Percentiles rank a stretch among this genome's conserved stretches.
phyloP scores from a whole-genome alignment of 2,329 filamentous ascomycete species.

The Amylocarpus encephaloides region DNA sequence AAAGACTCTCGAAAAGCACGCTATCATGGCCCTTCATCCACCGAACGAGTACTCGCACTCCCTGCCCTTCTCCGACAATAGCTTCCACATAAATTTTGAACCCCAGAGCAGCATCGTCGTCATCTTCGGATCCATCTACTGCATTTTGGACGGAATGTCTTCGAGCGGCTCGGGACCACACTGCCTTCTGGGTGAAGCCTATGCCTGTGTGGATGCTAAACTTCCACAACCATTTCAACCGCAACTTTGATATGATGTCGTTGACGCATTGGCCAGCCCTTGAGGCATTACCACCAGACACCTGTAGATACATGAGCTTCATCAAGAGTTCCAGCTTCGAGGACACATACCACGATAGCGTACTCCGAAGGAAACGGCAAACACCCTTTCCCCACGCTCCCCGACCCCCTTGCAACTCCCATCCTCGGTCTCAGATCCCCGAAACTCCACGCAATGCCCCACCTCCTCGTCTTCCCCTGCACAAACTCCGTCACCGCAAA shows the following conservation, averaged over 20 bases:
- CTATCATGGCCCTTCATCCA: constrained; percentile 73
- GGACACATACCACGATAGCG: constrained; percentile 31
- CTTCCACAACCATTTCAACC: constrained; percentile 30
- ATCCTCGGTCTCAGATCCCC: constrained; percentile 54
- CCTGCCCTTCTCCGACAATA: constrained; percentile 33
- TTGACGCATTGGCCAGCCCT: constrained; percentile 26
- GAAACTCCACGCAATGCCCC: constrained; percentile 89
- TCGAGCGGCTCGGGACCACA: constrained; percentile 32
- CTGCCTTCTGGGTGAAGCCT: constrained; percentile 30
- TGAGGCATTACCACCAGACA: not conserved
- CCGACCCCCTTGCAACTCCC: constrained; percentile 33
- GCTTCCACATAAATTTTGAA: constrained; percentile 48
- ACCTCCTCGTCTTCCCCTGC: constrained; percentile 75
- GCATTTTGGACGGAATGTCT: constrained; percentile 29
- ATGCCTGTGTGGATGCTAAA: constrained; percentile 17
- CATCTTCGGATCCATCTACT: constrained; percentile 23
- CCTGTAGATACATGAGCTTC: no score
- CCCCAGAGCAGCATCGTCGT: constrained; percentile 44
- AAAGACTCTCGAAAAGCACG: constrained; percentile 79
- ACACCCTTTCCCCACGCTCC: constrained; percentile 40
- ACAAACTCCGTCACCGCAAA: constrained; percentile 77
- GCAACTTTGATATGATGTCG: constrained; percentile 18
- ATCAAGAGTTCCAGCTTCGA: no score
- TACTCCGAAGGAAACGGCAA: constrained; percentile 47
- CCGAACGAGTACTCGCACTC: constrained; percentile 47